A percentile compares a stretch with the other conserved stretches of the same genome.
These are phyloP conservation scores for Pinus albicaulis DNA, from an alignment of 75 land plant genomes.

Conservation along the genomic window DNA sequence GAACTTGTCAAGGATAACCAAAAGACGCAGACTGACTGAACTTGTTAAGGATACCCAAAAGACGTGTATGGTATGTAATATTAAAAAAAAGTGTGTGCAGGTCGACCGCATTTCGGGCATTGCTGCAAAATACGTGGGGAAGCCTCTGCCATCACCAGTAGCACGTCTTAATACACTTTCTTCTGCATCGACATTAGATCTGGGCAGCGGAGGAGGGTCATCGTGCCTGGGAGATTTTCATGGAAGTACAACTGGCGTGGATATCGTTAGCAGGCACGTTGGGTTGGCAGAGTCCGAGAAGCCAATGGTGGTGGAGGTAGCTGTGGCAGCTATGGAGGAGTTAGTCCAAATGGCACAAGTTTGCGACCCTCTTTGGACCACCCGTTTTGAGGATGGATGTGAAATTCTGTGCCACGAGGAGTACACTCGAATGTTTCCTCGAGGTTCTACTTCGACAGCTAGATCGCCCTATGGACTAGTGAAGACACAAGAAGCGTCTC, in stretches of 20 bases:
- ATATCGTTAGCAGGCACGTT: constrained; percentile 10
- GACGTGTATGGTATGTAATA: neutral
- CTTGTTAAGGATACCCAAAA: neutral
- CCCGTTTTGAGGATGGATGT: neutral
- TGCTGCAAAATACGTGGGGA: constrained; percentile 19
- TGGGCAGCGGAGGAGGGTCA: neutral
- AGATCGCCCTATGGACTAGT: constrained; percentile 8
- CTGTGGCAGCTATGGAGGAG: constrained; percentile 31
- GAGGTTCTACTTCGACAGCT: constrained; percentile 17
- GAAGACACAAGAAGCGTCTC: constrained; percentile 11
- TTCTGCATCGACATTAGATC: neutral
- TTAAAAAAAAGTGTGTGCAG: neutral
- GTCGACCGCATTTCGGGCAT: constrained; percentile 19
- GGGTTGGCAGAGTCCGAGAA: constrained; percentile 23
- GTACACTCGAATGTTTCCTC: constrained; percentile 13
- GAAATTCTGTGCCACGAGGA: constrained; percentile 18
- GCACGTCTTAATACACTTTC: neutral
- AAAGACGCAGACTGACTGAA: too few relatives aligned
- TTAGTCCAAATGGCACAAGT: constrained; percentile 20
- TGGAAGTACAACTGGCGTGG: constrained; percentile 7
- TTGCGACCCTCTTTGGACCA: constrained; percentile 17
- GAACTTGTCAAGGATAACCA: neutral
- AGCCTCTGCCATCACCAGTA: neutral
- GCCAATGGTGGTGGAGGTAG: constrained; percentile 28
- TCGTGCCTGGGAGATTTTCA: neutral